A percentile compares a stretch with the other conserved stretches of the same genome.
Conservation (phyloP, 495 filamentous ascomycete species). For the Aspergillus kassunensis region DNA sequence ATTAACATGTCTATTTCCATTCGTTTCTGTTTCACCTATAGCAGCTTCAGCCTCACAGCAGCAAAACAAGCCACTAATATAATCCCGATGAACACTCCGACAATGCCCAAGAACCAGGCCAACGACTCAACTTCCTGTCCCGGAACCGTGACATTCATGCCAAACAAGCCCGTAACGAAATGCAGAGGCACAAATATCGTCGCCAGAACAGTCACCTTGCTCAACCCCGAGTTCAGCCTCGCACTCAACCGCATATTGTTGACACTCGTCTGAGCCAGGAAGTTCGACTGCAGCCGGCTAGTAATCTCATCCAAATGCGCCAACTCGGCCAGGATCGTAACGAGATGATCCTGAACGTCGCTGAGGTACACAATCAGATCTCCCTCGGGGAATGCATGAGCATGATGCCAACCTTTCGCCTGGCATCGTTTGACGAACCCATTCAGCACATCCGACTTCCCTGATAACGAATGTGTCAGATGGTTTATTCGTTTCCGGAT, state of each 20-base stretch:
- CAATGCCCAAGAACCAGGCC: constrained; percentile 71
- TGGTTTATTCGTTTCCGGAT: constrained; percentile 88
- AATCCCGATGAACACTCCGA: constrained; percentile 60
- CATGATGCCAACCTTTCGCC: constrained; percentile 66
- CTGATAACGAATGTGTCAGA: constrained; percentile 79
- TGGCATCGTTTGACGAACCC: constrained; percentile 98
- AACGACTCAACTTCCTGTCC: constrained; percentile 53
- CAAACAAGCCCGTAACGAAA: constrained; percentile 84
- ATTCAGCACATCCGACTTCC: constrained; percentile 91
- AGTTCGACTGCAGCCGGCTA: constrained; percentile 81
- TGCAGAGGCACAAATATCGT: constrained; percentile 92
- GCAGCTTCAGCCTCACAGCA: constrained; percentile 30
- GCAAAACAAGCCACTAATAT: constrained; percentile 43
- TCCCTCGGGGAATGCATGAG: constrained; percentile 66
- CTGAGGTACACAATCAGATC: constrained; percentile 89
- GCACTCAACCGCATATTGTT: constrained; percentile 75
- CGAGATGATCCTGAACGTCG: constrained; percentile 97
- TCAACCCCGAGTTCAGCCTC: constrained; percentile 67
- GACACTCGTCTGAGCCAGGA: constrained; percentile 84
- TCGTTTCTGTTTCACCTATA: constrained; percentile 11
- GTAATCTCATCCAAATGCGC: constrained; percentile 93
- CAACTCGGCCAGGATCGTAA: constrained; percentile 88
- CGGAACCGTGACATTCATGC: constrained; percentile 91
- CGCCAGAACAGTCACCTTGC: constrained; percentile 89
- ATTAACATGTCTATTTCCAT: too few species aligned